Conservation (phyloP, 208 protist genomes). For the Tritrichomonas foetus region DNA sequence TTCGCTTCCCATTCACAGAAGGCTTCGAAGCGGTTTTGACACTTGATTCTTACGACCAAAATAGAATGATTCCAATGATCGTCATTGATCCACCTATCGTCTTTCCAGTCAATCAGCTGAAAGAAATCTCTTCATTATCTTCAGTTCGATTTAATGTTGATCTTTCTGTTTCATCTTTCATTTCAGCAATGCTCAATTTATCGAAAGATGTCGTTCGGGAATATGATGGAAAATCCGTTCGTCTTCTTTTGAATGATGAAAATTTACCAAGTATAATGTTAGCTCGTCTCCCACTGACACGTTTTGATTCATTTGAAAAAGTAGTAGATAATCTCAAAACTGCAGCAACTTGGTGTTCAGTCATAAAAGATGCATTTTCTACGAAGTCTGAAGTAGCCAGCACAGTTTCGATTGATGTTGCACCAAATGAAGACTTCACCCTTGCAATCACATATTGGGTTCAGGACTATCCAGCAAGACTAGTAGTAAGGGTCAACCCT, state of each 20-base stretch:
- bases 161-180: neutral
- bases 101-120: neutral
- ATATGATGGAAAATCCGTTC: neutral
- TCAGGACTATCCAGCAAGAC: neutral
- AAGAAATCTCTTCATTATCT: neutral
- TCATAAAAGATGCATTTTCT: neutral
- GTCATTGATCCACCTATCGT: constrained; percentile 17
- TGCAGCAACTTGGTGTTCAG: neutral
- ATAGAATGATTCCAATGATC: neutral
- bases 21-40: neutral
- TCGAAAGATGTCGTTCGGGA: neutral
- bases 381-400: neutral
- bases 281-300: neutral
- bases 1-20: neutral
- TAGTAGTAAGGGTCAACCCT: neutral
- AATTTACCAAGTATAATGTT: neutral
- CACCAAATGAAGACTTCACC: neutral
- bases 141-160: neutral
- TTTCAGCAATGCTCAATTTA: neutral
- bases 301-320: neutral
- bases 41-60: neutral
- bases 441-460: neutral
- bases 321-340: neutral
- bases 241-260: neutral
- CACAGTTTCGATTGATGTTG: neutral